Percentiles rank a stretch among this genome's conserved stretches.
Evolutionary conservation across 352 stramenopile genomes (phyloP).

Genomic region (Pythium scleroteichum): DNA sequence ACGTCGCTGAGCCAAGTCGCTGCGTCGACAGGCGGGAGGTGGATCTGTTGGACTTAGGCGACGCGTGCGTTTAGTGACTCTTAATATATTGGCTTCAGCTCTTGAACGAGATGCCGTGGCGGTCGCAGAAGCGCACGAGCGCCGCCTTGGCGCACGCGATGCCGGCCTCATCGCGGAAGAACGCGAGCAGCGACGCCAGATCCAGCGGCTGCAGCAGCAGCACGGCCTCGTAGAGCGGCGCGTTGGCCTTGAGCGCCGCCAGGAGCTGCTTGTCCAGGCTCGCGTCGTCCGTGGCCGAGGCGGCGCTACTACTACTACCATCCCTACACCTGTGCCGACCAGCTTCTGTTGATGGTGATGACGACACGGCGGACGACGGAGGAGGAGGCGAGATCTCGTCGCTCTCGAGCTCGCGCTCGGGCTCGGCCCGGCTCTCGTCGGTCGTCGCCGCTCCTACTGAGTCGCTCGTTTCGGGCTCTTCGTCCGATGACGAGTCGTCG

Average conservation of each 20-base stretch:
- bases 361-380: no score
- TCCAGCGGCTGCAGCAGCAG: constrained; percentile 29
- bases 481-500: constrained; percentile 16
- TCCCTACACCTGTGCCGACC: no score
- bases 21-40: neutral
- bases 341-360: no score
- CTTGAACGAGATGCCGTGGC: constrained; percentile 32
- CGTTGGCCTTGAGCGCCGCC: constrained; percentile 26
- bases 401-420: neutral
- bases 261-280: constrained; percentile 20
- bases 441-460: no score
- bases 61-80: neutral
- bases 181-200: constrained; percentile 16
- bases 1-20: neutral
- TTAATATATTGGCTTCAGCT: constrained; percentile 10
- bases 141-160: constrained; percentile 25
- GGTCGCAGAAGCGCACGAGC: constrained; percentile 27
- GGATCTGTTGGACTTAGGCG: constrained; percentile 20
- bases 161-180: constrained; percentile 16
- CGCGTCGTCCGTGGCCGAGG: neutral
- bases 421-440: neutral
- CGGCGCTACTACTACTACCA: no score
- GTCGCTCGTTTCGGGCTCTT: constrained; percentile 1
- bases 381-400: neutral
- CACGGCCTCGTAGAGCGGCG: constrained; percentile 23